phyloP scores from a whole-genome alignment of 129 eudicot genomes.

The Artemisia annua region DNA sequence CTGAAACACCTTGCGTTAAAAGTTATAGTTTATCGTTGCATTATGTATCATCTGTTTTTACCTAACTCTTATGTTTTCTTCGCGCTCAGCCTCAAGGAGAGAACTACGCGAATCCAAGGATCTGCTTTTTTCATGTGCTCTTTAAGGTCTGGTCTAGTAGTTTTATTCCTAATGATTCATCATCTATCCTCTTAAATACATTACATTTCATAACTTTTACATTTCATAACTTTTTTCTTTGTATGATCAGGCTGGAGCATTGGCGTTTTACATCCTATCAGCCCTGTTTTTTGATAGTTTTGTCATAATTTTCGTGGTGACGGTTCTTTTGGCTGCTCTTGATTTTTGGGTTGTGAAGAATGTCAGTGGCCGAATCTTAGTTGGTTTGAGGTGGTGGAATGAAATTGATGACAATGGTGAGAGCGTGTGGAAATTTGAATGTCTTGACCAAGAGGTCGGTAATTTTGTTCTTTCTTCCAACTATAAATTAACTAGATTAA shows the following conservation, averaged over 20 bases:
- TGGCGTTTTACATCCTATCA: conserved; percentile 94
- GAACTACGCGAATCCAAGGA: conserved; percentile 86
- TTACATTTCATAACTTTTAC: too few species aligned
- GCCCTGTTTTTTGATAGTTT: conserved; percentile 80
- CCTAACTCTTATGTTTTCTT: neutral
- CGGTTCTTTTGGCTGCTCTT: conserved; percentile 91
- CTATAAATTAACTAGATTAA: neutral
- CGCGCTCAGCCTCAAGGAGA: conserved; percentile 67
- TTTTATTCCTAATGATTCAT: neutral
- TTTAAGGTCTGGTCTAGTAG: conserved; percentile 62
- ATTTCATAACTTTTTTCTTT: neutral
- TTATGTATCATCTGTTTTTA: neutral
- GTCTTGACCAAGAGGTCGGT: conserved; percentile 96
- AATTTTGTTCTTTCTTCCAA: neutral
- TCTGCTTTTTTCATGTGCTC: conserved; percentile 94
- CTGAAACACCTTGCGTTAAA: neutral
- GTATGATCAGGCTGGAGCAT: conserved; percentile 75
- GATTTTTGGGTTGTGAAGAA: conserved; percentile 99
- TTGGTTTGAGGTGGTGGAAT: conserved; percentile 99
- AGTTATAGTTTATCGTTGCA: neutral
- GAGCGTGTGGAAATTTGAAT: conserved; percentile 96
- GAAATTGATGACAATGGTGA: conserved; percentile 94
- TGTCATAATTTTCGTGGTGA: conserved; percentile 92
- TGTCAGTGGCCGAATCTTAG: conserved; percentile 97
- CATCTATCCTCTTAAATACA: neutral